Percentiles rank a stretch among this genome's conserved stretches.
Evolutionary conservation across 805 yeast species (phyloP).

Genomic region (Cyberlindnera maclurae): DNA sequence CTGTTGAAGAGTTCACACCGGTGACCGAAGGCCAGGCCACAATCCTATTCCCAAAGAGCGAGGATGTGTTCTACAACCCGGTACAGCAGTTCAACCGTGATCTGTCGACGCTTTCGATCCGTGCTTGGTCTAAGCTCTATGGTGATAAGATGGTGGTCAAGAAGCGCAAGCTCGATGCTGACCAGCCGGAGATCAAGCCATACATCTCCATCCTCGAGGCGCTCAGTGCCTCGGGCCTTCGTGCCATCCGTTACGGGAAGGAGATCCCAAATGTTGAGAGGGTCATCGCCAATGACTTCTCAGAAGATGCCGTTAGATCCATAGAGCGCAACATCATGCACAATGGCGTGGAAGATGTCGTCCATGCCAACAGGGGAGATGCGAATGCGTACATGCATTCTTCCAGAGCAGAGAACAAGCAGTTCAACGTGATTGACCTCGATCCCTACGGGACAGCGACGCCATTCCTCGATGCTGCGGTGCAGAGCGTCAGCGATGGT

Average conservation of each 20-base stretch:
- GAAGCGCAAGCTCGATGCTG: conserved; percentile 28
- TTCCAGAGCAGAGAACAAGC: conserved; percentile 31
- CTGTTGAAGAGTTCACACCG: conserved; percentile 26
- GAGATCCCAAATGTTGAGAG: conserved; percentile 73
- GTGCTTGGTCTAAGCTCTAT: conserved; percentile 74
- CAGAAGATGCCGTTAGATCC: conserved; percentile 77
- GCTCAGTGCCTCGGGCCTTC: conserved; percentile 86
- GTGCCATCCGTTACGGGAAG: conserved; percentile 89
- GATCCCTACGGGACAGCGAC: conserved; percentile 98
- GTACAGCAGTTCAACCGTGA: conserved; percentile 97
- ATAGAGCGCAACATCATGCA: conserved; percentile 65
- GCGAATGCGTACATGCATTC: conserved; percentile 79
- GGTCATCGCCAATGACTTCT: conserved; percentile 85
- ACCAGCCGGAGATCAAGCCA: conserved; percentile 18
- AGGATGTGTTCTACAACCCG: conserved; percentile 88
- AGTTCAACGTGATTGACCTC: conserved; percentile 81
- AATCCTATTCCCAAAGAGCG: conserved; percentile 73
- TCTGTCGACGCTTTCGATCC: conserved; percentile 73
- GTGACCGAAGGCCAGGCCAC: conserved; percentile 77
- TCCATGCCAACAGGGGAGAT: conserved; percentile 72
- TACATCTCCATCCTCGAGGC: conserved; percentile 79
- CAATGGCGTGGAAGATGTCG: conserved; percentile 52
- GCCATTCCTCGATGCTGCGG: conserved; percentile 89
- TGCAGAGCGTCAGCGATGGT: conserved; percentile 75
- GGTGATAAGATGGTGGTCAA: conserved; percentile 25